Conservation (phyloP, 345 rosid genomes). For the Lepidium didymum region DNA sequence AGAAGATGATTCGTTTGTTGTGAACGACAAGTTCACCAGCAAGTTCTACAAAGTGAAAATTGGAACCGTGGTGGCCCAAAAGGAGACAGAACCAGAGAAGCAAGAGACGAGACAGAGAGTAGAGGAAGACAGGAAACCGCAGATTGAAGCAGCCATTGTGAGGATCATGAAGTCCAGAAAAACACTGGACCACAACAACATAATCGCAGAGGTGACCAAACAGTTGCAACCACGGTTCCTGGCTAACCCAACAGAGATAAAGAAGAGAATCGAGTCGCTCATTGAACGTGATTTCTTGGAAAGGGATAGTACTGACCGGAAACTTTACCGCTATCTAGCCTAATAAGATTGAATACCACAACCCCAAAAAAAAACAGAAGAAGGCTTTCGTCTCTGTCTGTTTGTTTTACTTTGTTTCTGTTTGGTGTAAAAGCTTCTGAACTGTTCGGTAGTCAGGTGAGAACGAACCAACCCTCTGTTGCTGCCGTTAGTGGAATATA, state of each 20-base stretch:
- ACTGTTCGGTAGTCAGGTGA: conserved; percentile 1
- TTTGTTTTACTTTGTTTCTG: conserved; percentile 6
- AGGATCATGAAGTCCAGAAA: conserved; percentile 98
- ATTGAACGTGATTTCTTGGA: conserved; percentile 97
- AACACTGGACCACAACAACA: conserved; percentile 89
- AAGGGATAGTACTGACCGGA: conserved; percentile 80
- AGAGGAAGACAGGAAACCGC: conserved; percentile 97
- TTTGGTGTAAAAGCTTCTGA: conserved; percentile 19
- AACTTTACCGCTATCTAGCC: conserved; percentile 89
- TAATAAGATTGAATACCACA: conserved; percentile 27
- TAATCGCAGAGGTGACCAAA: conserved; percentile 89
- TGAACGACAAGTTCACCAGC: conserved; percentile 88
- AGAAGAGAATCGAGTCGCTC: conserved; percentile 94
- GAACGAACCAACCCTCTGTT: not conserved
- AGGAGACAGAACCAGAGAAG: conserved; percentile 96
- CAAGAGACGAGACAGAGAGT: conserved; percentile 98
- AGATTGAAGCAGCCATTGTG: conserved; percentile 96
- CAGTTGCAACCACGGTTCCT: conserved; percentile 93
- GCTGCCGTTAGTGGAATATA: not conserved
- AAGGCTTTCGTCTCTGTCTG: not conserved
- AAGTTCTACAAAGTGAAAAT: conserved; percentile 97
- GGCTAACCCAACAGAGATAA: conserved; percentile 91
- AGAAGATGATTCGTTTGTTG: conserved; percentile 74
- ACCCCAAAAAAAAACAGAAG: not conserved
- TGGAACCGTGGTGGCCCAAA: conserved; percentile 97